Evolutionary conservation across 805 yeast genomes (phyloP).

Genomic region (Ogataea haglerorum): DNA sequence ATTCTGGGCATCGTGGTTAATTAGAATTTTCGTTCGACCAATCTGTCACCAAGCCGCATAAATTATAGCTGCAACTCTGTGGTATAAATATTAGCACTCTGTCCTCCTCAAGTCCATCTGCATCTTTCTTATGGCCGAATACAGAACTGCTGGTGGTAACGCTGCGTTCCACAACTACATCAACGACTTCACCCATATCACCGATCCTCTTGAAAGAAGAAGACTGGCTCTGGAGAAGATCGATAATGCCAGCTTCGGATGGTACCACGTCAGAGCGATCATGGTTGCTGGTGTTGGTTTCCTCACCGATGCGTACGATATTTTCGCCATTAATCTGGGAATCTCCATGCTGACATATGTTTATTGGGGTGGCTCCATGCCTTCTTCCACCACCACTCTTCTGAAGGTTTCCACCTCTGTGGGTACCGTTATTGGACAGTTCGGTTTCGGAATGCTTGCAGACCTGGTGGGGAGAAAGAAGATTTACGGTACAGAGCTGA

Average conservation of each 20-base stretch:
- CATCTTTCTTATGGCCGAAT: slow-evolving; percentile 9
- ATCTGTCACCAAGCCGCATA: slow-evolving; percentile 6
- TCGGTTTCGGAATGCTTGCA: slow-evolving; percentile 78
- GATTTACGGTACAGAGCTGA: slow-evolving; percentile 83
- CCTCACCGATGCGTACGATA: slow-evolving; percentile 89
- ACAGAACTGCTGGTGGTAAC: slow-evolving; percentile 66
- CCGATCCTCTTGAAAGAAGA: slow-evolving; percentile 84
- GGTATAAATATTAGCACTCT: slow-evolving; percentile 3
- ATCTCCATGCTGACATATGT: slow-evolving; percentile 75
- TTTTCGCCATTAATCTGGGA: slow-evolving; percentile 84
- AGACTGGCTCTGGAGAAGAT: slow-evolving; percentile 80
- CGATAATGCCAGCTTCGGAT: slow-evolving; percentile 73
- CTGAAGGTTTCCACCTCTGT: slow-evolving; percentile 88
- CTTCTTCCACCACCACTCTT: slow-evolving; percentile 69
- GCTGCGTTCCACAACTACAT: slow-evolving; percentile 82
- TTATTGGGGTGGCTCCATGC: slow-evolving; percentile 61
- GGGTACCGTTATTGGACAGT: slow-evolving; percentile 90
- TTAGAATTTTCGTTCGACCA: neutral
- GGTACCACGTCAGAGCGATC: slow-evolving; percentile 82
- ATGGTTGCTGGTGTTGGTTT: slow-evolving; percentile 91
- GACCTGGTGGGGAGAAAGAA: slow-evolving; percentile 83
- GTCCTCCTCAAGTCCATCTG: neutral
- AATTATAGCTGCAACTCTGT: slow-evolving; percentile 1
- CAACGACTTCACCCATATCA: slow-evolving; percentile 76
- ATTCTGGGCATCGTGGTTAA: slow-evolving; percentile 2